A percentile compares a stretch with the other conserved stretches of the same genome.
Conservation (phyloP, 2,329 filamentous ascomycete species). For the Botryotinia globosa region DNA sequence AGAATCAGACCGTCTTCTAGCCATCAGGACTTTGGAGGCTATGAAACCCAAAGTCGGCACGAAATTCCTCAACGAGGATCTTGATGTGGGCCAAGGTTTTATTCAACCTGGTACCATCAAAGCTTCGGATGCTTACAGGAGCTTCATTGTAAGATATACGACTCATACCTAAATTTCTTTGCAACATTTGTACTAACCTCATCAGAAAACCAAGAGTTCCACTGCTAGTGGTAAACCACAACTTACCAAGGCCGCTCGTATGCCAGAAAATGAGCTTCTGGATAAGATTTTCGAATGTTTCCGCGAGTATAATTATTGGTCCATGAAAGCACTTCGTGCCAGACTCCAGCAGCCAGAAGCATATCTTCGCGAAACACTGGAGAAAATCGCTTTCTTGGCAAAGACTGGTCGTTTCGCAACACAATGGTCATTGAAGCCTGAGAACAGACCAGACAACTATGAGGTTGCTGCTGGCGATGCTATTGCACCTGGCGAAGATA, state of each 20-base stretch:
- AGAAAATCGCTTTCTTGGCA: slow-evolving; percentile 78
- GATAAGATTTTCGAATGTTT: slow-evolving; percentile 83
- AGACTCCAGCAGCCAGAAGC: slow-evolving; percentile 82
- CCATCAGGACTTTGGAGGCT: slow-evolving; percentile 55
- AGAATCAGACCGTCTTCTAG: slow-evolving; percentile 63
- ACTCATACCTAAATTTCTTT: slow-evolving; percentile 23
- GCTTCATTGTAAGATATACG: slow-evolving; percentile 56
- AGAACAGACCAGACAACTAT: slow-evolving; percentile 58
- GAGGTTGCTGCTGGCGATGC: slow-evolving; percentile 54
- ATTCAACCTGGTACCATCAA: slow-evolving; percentile 56
- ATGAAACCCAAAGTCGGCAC: slow-evolving; percentile 59
- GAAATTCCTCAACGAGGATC: slow-evolving; percentile 39
- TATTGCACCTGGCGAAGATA: slow-evolving; percentile 46
- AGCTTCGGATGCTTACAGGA: slow-evolving; percentile 44
- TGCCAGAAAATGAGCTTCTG: slow-evolving; percentile 82
- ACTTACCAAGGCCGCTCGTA: slow-evolving; percentile 84
- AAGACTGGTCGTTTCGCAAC: slow-evolving; percentile 82
- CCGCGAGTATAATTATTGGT: slow-evolving; percentile 85
- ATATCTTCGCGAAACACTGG: slow-evolving; percentile 83
- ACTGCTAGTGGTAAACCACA: slow-evolving; percentile 60
- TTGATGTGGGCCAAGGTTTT: slow-evolving; percentile 41
- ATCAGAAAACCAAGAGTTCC: slow-evolving; percentile 49
- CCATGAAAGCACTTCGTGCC: slow-evolving; percentile 80
- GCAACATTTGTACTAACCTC: slow-evolving; percentile 13
- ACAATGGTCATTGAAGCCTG: slow-evolving; percentile 75